phyloP scores from a whole-genome alignment of 2,329 filamentous ascomycete species.

The Fusarium metavorans region DNA sequence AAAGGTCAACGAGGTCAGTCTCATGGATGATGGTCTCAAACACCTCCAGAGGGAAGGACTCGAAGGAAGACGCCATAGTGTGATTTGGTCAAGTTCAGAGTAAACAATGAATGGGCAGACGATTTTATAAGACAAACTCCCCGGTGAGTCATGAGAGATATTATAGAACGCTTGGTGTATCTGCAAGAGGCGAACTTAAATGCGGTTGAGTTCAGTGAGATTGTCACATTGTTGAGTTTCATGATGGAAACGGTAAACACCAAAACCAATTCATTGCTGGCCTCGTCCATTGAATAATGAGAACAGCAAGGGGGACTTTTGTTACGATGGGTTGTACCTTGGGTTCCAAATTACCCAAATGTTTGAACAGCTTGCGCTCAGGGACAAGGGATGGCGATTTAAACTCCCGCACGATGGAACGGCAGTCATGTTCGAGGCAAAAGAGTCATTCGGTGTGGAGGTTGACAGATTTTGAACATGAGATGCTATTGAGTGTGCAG shows the following conservation, averaged over 20 bases:
- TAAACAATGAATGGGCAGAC: neutral
- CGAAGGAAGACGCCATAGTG: neutral
- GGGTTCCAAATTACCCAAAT: neutral
- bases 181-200: neutral
- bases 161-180: neutral
- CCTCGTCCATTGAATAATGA: neutral
- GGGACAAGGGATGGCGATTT: neutral
- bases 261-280: neutral
- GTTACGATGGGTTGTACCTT: neutral
- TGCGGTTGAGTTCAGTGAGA: neutral
- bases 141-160: neutral
- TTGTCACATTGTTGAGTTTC: neutral
- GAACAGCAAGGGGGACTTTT: neutral
- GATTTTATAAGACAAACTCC: neutral
- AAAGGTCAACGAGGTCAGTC: neutral
- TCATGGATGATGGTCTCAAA: neutral
- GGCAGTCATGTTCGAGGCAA: neutral
- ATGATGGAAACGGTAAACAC: neutral
- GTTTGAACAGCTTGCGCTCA: neutral
- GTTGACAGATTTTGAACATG: neutral
- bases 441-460: neutral
- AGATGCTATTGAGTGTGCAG: neutral
- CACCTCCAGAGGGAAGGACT: neutral
- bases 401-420: neutral
- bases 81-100: neutral